These are phyloP conservation scores for Sporothrix mexicana DNA, from an alignment of 2,329 filamentous ascomycete genomes.

Conservation along the genomic window DNA sequence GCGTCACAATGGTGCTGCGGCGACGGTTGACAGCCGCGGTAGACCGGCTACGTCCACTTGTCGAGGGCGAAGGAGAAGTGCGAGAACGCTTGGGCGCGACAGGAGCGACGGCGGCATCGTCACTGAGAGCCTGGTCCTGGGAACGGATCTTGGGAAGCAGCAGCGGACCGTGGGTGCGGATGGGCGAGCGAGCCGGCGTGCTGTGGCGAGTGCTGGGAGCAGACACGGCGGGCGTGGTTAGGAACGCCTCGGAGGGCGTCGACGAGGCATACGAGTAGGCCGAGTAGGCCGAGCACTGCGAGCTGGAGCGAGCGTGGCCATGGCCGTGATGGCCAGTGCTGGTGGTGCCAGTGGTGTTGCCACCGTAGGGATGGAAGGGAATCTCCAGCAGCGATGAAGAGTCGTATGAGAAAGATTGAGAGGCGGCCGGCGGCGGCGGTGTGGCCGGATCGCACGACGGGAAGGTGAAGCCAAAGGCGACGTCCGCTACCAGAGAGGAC, in stretches of 20 bases:
- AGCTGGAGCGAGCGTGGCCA: constrained; percentile 67
- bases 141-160: constrained; percentile 84
- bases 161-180: constrained; percentile 78
- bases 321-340: constrained; percentile 34
- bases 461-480: constrained; percentile 67
- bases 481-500: constrained; percentile 65
- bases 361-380: constrained; percentile 47
- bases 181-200: constrained; percentile 72
- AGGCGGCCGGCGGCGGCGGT: constrained; percentile 47
- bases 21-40: constrained; percentile 15
- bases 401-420: constrained; percentile 58
- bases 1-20: not conserved
- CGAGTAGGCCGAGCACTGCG: constrained; percentile 65
- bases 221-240: constrained; percentile 44
- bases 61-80: constrained; percentile 54
- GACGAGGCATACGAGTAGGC: constrained; percentile 70
- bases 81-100: constrained; percentile 60
- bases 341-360: too few relatives aligned
- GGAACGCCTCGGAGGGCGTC: constrained; percentile 60
- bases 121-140: constrained; percentile 78
- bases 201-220: constrained; percentile 63
- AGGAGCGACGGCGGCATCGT: constrained; percentile 51
- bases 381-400: constrained; percentile 62
- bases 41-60: constrained; percentile 29
- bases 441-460: constrained; percentile 59